These are phyloP conservation scores for Aspergillus conjunctus DNA, from an alignment of 495 filamentous ascomycete genomes.

Conservation along the genomic window DNA sequence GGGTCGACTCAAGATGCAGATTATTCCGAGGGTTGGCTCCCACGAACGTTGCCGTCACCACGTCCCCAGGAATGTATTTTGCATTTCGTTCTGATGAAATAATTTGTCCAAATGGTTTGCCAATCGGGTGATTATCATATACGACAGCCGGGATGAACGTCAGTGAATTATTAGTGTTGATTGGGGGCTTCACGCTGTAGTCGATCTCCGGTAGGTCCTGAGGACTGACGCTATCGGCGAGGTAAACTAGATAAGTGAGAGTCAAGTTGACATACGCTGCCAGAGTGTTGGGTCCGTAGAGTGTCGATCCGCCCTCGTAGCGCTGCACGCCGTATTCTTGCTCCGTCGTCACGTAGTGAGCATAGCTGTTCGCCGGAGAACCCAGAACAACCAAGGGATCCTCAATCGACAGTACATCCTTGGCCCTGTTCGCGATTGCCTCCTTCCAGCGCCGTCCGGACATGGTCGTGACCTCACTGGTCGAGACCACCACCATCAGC, in stretches of 20 bases:
- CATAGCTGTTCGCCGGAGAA: constrained; percentile 93
- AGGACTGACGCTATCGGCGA: constrained; percentile 36
- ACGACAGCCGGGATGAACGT: constrained; percentile 82
- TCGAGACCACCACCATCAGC: constrained; percentile 80
- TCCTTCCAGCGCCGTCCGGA: constrained; percentile 88
- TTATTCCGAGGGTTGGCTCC: constrained; percentile 92
- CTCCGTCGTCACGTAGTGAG: constrained; percentile 92
- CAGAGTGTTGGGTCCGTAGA: constrained; percentile 90
- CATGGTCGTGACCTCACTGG: constrained; percentile 96
- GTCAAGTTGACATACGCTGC: constrained; percentile 90
- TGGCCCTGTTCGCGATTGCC: constrained; percentile 64
- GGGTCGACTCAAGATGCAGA: constrained; percentile 75
- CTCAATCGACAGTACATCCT: constrained; percentile 47
- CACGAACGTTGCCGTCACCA: constrained; percentile 69
- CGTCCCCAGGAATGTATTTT: constrained; percentile 58
- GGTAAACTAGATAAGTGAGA: constrained; percentile 68
- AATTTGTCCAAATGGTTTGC: constrained; percentile 77
- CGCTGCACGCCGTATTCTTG: constrained; percentile 91
- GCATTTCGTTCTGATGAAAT: constrained; percentile 53
- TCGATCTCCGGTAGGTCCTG: constrained; percentile 45
- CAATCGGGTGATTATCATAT: constrained; percentile 68
- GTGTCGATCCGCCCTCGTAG: constrained; percentile 93
- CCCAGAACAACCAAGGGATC: constrained; percentile 81
- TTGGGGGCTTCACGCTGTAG: constrained; percentile 55
- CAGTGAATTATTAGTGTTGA: constrained; percentile 78